Evolutionary conservation across 768 basidiomycete genomes (phyloP).

Genomic region (Clitopilus hobsonii): DNA sequence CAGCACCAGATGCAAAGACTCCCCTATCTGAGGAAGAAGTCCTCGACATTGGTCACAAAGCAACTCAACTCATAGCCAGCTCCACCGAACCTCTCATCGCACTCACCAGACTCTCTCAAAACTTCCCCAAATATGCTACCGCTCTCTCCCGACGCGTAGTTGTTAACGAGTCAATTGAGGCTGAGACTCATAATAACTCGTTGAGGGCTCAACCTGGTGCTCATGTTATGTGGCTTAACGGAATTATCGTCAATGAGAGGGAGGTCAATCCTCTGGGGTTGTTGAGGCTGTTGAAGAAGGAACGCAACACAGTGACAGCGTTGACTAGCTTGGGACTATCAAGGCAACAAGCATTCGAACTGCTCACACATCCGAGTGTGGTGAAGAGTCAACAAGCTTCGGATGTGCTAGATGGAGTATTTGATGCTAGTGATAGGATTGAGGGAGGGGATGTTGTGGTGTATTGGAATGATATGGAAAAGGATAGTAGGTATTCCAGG

Average conservation of each 20-base stretch:
- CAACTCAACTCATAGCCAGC: conserved; percentile 68
- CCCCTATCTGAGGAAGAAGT: conserved; percentile 53
- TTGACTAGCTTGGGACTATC: conserved; percentile 61
- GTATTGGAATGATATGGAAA: conserved; percentile 92
- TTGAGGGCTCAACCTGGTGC: conserved; percentile 45
- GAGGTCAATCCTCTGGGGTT: conserved; percentile 74
- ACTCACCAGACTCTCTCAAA: conserved; percentile 70
- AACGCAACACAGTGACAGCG: conserved; percentile 56
- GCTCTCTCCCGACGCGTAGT: conserved; percentile 67
- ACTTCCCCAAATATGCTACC: conserved; percentile 85
- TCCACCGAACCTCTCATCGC: conserved; percentile 50
- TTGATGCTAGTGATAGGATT: conserved; percentile 83
- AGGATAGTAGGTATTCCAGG: conserved; percentile 60
- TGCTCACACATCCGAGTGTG: conserved; percentile 65
- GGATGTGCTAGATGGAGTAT: conserved; percentile 62
- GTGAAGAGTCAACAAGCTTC: conserved; percentile 43
- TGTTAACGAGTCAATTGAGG: conserved; percentile 40
- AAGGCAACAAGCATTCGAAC: conserved; percentile 59
- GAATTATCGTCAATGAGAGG: conserved; percentile 49
- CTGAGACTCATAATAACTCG: conserved; percentile 58
- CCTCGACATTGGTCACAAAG: conserved; percentile 64
- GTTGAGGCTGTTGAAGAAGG: conserved; percentile 66
- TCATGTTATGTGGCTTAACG: conserved; percentile 79
- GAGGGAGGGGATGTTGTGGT: conserved; percentile 74
- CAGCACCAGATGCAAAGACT: conserved; percentile 33